Base-by-base conservation (phyloP, 148 eudicot genomes). In the Polygonum maritimum region DNA sequence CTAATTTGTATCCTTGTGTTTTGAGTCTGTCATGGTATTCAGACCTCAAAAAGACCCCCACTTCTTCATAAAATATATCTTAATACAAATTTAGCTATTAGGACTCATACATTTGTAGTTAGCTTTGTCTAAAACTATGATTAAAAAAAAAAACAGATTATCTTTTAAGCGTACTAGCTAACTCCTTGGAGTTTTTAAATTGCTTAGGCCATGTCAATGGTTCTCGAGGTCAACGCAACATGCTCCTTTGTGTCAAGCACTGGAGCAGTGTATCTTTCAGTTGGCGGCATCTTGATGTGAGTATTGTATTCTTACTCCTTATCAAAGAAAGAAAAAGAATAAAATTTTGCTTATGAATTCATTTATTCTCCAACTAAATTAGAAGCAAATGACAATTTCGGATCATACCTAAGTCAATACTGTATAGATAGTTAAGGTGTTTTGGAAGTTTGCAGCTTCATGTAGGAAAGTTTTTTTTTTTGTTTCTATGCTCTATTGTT, bases 221-320 rank as follows among this genome's bases (percentile, higher is more conserved):
- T 81, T 70, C 78, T 88, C 65, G 89, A 88, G 83, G 91, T 86
- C 57, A 38, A 74, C 75, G 97, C 91, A 21, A 89, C 92, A 33
- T 80, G 86, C 79, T 83, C 89, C 40, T 76, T 79, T 49, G 85
- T 89, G 52, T 80, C 89, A 10, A 84, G 73, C 38, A 78, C 76
- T 76, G 77, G 70, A 75, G 84, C 86, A 31, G 74, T 87, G 54
- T 92, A 86, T 82, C 90, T 92, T 51, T 90, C 97, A 74, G 89
- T 92, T 78, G 97, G 97, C 73, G 91, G 95, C 72, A 84, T 86
- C 76, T 83, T 92, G 78, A 76, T 88, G 97, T 92, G 81, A 87
- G 97, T 89, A 54, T 41, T 75, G 22, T 41, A 71, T 76, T n/a
- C 72, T 78, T 69, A 63, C 69, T 75, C 18, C 47, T 48, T 78